Base-by-base conservation (phyloP, 345 rosid genomes). In the Mallotus nudiflorus region DNA sequence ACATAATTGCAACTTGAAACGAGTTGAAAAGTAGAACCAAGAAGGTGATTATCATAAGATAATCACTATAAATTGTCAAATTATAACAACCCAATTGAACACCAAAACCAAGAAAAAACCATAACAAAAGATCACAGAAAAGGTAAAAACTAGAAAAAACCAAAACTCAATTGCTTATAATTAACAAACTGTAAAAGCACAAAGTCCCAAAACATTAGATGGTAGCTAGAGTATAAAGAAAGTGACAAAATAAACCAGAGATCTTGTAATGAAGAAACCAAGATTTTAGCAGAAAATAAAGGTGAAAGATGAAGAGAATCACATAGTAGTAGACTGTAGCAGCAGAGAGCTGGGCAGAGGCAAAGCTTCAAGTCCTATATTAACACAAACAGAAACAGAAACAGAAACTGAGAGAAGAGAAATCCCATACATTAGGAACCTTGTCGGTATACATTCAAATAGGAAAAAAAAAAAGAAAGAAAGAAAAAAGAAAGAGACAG, bases 341-440 rank as follows among this genome's bases (percentile, higher is more conserved):
- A 65, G 60, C 53, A 54, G 46, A 42, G 46, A 42, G 11, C 1
- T 3, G 46, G 14, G 9, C 4, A 12, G 9, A 42, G 9, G 11
- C 11, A 3, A 42, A 12, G 80, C 39, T 31, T 65, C 57, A 68
- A 77, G 68, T 76, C 72, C 85, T 72, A 65, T 5, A 2, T 45
- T 20, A 37, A 20, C 58, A 80, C 82, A 73, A 73, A 65, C 78
- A 60, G 74, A 33, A n/a, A n/a, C 10, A 2, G 59, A 35, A 37
- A 20, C 58, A 80, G 83, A 73, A 73, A 65, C 78, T 60, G 74
- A 33, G 37, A 6, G 37, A 33, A 76, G 77, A 78, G 9, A 42
- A 86, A 83, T 78, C 92, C 91, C 87, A 82, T 74, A 66, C 53
- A 75, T 68, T 81, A 70, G 95, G 89, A 88, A 85, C 89, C 88